Percentiles rank a stretch among this genome's conserved stretches.
These are phyloP conservation scores for Leishmania major DNA, from an alignment of 208 protist genomes.

Conservation along the genomic window DNA sequence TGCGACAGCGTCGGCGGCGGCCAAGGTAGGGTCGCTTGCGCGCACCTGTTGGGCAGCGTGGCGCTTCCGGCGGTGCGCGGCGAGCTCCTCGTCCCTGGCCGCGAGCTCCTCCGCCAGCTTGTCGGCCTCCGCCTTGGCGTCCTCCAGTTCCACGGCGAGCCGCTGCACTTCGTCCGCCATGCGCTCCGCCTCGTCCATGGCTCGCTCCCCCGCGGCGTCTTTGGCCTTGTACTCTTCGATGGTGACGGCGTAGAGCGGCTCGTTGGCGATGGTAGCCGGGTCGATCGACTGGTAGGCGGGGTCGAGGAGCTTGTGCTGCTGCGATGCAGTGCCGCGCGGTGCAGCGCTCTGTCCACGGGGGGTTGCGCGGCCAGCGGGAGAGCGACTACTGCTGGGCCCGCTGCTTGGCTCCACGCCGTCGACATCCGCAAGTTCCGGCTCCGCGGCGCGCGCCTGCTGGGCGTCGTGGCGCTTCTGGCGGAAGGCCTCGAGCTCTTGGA, in stretches of 20 bases:
- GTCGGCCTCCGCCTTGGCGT: neutral
- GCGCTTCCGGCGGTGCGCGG: slow-evolving; percentile 7
- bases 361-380: slow-evolving; percentile 3
- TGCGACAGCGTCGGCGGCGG: slow-evolving; percentile 6
- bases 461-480: slow-evolving; percentile 33
- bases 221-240: slow-evolving; percentile 25
- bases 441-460: slow-evolving; percentile 12
- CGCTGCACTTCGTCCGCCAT: slow-evolving; percentile 10
- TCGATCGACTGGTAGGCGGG: slow-evolving; percentile 16
- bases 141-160: slow-evolving; percentile 16
- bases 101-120: slow-evolving; percentile 15
- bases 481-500: slow-evolving; percentile 28
- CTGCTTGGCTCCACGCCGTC: neutral
- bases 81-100: slow-evolving; percentile 16
- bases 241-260: slow-evolving; percentile 30
- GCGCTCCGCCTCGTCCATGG: slow-evolving; percentile 6
- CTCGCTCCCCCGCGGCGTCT: slow-evolving; percentile 2
- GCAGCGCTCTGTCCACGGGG: neutral
- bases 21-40: slow-evolving; percentile 11
- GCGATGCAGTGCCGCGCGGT: neutral
- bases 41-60: slow-evolving; percentile 3
- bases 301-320: neutral
- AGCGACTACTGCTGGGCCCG: neutral
- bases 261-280: slow-evolving; percentile 16
- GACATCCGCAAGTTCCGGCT: slow-evolving; percentile 12